Evolutionary conservation across 108 stramenopile genomes (phyloP), one percentile per base, ranked within the genome.

Genomic region (Mayamaea pseudoterrestris): DNA sequence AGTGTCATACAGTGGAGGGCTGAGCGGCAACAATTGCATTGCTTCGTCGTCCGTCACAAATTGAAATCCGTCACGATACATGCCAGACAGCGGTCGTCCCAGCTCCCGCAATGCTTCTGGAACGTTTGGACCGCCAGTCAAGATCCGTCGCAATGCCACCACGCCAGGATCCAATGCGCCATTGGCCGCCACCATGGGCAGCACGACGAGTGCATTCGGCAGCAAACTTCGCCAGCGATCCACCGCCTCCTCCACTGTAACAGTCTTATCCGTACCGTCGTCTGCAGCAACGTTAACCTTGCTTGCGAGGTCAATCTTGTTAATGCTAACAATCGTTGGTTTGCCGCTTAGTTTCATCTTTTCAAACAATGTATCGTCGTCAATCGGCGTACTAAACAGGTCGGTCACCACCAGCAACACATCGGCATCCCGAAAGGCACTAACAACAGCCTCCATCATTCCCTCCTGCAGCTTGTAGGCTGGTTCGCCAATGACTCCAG

Each of bases 361-460:
- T 16, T 35, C 25, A 35, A 83, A 75, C 35, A 86, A 43, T 11
- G 73, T 61, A 35, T 77, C 78, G 55, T 82, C 57, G 5, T 68
- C 61, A 48, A 78, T 71, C 13, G 77, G 78, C 8, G 76, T 81
- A 25, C 71, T 66, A 57, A 78, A 84, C 7, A 85, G 57, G 65
- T 94, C 89, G 14, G 84, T 85, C 0, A 94, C 80, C 0, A 91
- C 76, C 32, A 93, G 34, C 27, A 88, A 53, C 20, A 77, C 57
- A 55, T 94, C 93, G 16, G 74, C 69, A 66, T 79, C 68, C 17
- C 60, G 50, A 35, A 89, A 63, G 1, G 78, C 74, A 5, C 69
- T 72, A 52, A 58, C 57, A 17, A 90, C 89, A 8, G 75, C 80
- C 40, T 79, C 80, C 91, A 93, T 93, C 86, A 89, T 89, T 27